Conservation (phyloP, 1,139 yeast genomes). For the Martiniozyma asiatica region DNA sequence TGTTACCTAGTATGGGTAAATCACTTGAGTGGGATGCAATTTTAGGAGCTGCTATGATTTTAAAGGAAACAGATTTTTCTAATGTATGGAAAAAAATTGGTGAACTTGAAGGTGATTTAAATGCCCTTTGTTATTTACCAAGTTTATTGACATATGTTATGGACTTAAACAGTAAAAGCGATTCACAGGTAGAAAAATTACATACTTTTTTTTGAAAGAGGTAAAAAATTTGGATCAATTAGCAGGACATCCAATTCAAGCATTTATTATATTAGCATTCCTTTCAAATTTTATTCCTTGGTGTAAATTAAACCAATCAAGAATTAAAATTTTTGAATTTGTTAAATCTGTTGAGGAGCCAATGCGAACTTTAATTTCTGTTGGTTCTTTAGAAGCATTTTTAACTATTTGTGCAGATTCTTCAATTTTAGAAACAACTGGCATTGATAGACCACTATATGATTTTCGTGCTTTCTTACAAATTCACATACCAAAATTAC, state of each 20-base stretch:
- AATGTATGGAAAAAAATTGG: too few species aligned
- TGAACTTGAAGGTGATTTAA: too few species aligned
- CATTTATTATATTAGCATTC: slow-evolving; percentile 48
- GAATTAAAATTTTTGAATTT: slow-evolving; percentile 30
- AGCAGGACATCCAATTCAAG: slow-evolving; percentile 43
- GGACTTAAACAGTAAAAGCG: slow-evolving; percentile 21
- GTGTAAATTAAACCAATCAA: slow-evolving; percentile 38
- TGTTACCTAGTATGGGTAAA: too few species aligned
- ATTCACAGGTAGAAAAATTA: slow-evolving; percentile 25
- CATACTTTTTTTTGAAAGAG: slow-evolving; percentile 24
- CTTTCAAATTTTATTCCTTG: slow-evolving; percentile 56
- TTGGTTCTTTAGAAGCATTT: slow-evolving; percentile 74
- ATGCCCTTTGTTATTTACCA: too few species aligned
- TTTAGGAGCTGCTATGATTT: too few species aligned
- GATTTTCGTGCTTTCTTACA: slow-evolving; percentile 62
- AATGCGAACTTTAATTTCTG: slow-evolving; percentile 39
- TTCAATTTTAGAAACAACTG: slow-evolving; percentile 23
- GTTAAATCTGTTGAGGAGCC: slow-evolving; percentile 35
- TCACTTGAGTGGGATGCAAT: too few species aligned
- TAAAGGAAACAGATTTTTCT: too few species aligned
- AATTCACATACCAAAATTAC: slow-evolving; percentile 46
- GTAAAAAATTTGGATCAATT: slow-evolving; percentile 26
- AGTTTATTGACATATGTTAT: slow-evolving; percentile 37
- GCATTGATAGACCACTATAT: slow-evolving; percentile 29
- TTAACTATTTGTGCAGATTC: slow-evolving; percentile 64